phyloP scores from a whole-genome alignment of 306 rosid species.

The Lupinus albus region DNA sequence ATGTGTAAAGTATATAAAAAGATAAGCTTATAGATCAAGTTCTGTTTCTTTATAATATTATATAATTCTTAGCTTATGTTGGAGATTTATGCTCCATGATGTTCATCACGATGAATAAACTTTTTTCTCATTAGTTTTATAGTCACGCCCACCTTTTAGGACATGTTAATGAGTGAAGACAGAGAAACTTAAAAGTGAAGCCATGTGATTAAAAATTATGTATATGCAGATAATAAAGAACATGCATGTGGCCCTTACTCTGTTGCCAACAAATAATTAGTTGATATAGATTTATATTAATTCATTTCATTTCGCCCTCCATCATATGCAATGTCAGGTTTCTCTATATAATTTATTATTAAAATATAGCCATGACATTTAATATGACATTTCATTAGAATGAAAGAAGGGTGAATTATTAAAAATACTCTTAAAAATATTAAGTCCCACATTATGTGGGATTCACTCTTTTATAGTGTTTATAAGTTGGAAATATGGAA shows the following conservation, averaged over 20 bases:
- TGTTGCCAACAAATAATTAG: not conserved
- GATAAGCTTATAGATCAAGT: slow-evolving; percentile 43
- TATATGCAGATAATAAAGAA: not conserved
- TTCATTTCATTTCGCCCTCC: no score
- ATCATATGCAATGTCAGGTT: no score
- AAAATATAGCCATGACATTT: no score
- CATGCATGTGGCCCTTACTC: slow-evolving; percentile 13
- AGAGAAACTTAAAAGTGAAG: slow-evolving; percentile 54
- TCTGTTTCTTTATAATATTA: slow-evolving; percentile 37
- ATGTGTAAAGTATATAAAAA: slow-evolving; percentile 27
- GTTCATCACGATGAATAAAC: slow-evolving; percentile 34
- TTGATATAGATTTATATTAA: no score
- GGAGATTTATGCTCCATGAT: slow-evolving; percentile 32
- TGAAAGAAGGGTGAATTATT: no score
- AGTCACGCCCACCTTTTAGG: slow-evolving; percentile 44
- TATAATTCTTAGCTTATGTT: slow-evolving; percentile 30
- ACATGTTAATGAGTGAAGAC: slow-evolving; percentile 47
- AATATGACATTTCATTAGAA: no score
- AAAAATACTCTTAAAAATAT: no score
- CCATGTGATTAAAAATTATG: slow-evolving; percentile 19
- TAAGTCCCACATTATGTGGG: no score
- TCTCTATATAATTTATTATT: no score
- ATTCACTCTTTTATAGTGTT: no score
- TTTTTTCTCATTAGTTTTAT: slow-evolving; percentile 35
- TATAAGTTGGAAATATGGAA: no score